Conservation (phyloP, 2,329 filamentous ascomycete species). For the Trematosphaeria pertusa region DNA sequence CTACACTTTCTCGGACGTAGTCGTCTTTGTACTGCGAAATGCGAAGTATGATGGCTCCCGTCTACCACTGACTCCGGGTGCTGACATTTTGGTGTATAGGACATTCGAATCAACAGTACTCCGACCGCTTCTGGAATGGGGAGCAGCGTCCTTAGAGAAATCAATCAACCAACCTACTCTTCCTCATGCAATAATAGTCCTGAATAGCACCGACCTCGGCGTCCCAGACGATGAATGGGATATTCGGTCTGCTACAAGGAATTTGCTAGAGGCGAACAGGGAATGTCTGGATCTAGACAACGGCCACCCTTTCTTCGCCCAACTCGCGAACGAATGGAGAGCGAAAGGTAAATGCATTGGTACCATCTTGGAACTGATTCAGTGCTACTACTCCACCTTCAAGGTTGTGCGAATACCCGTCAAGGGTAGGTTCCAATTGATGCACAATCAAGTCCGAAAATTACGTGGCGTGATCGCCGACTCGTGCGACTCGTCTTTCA, state of each 20-base stretch:
- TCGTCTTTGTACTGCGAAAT: conserved; percentile 51
- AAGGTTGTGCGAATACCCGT: conserved; percentile 11
- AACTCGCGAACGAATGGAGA: too few relatives aligned
- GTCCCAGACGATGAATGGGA: too few relatives aligned
- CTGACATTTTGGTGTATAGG: too few relatives aligned
- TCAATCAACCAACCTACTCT: conserved; percentile 63
- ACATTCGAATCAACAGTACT: too few relatives aligned
- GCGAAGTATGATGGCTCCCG: conserved; percentile 38
- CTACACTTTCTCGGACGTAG: conserved; percentile 52
- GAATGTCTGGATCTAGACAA: too few relatives aligned
- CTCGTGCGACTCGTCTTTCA: background rate
- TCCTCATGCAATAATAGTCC: conserved; percentile 61
- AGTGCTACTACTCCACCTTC: conserved; percentile 9
- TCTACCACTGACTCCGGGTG: too few relatives aligned
- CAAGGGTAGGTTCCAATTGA: conserved; percentile 12
- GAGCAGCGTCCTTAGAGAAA: conserved; percentile 58
- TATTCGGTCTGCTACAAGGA: too few relatives aligned
- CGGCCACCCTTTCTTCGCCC: too few relatives aligned
- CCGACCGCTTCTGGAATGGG: conserved; percentile 58
- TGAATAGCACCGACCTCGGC: conserved; percentile 59
- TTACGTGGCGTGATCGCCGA: background rate
- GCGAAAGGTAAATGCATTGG: background rate
- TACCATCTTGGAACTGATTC: background rate
- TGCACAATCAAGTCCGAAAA: conserved; percentile 5
- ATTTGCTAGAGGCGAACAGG: too few relatives aligned